These are phyloP conservation scores for Elymus sibiricus DNA, from an alignment of 176 grass and related monocot species.

Conservation along the genomic window DNA sequence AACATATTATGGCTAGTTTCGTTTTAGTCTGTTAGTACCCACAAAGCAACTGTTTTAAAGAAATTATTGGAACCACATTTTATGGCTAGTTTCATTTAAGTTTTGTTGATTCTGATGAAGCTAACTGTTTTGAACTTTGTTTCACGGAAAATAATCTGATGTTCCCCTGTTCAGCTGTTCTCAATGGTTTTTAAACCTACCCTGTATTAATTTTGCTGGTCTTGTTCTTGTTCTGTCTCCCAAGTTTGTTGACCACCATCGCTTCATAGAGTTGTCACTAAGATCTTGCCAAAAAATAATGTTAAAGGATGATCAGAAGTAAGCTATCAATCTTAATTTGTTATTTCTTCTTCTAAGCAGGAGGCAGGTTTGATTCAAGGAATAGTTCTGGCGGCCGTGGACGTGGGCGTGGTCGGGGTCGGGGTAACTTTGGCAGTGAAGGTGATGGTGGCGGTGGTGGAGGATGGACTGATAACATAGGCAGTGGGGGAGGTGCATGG, in stretches of 20 bases:
- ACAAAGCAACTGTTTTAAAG: neutral
- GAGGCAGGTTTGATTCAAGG: slow-evolving; percentile 83
- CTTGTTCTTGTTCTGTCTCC: neutral
- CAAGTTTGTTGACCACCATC: neutral
- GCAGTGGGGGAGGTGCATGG: slow-evolving; percentile 36
- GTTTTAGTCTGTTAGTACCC: neutral
- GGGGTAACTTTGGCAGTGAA: slow-evolving; percentile 50
- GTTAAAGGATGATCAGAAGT: neutral
- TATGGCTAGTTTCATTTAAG: too few relatives aligned
- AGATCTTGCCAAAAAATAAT: neutral
- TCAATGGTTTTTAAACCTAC: neutral
- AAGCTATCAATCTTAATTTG: neutral
- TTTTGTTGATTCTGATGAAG: too few relatives aligned
- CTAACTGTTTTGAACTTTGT: neutral
- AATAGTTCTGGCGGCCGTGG: slow-evolving; percentile 55
- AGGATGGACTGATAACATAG: slow-evolving; percentile 42
- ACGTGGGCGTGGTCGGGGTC: slow-evolving; percentile 40
- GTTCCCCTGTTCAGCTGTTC: neutral
- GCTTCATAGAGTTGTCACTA: neutral
- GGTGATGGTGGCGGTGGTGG: slow-evolving; percentile 42
- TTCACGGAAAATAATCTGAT: neutral
- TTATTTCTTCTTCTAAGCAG: slow-evolving; percentile 33
- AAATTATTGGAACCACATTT: too few relatives aligned
- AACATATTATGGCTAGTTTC: neutral
- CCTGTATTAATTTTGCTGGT: neutral